Evolutionary conservation across 2,329 filamentous ascomycete species (phyloP), one percentile per base, ranked within the genome.

Genomic region (Ophiostoma fasciatum): DNA sequence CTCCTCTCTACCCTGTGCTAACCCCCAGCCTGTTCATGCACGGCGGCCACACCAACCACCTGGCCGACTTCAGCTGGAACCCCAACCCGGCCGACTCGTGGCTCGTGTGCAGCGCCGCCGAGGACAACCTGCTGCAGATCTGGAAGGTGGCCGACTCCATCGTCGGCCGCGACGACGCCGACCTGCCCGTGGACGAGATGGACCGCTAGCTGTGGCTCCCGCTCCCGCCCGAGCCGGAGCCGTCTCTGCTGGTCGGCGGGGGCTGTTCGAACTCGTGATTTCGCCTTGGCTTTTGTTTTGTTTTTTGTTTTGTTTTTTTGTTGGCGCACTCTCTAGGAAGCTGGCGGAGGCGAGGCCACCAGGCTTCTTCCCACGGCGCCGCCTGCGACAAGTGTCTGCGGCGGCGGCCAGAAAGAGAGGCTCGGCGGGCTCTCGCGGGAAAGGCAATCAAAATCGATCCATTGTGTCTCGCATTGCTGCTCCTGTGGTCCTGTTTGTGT

Each of bases 21-120:
- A 53, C 45, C 45, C 14, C 6, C 40, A 85, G 82, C 31, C 64
- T 98, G 2, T 98, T 98, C 61, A 96, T 98, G 87, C 90, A 98
- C 51, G 90, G 90, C 42, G 90, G 90, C 22, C 92, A 98, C 62
- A 98, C 90, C 10, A 94, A 94, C 60, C 81, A 92, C 46, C 74
- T 98, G 42, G 85, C 83, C 25, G 92, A 98, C 58, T 98, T 98
- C 52, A 88, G 81, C 60, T 98, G 88, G 88, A 98, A 98, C 58
- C 74, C 76, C 47, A 94, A 93, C 54, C 74, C 75, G 47, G 94
- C 92, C 53, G 85, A 94, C 50, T 87, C 88, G 5, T 98, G 92
- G 92, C 74, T 94, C 37, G 82, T 98, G 46, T 87, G 85, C 56
- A 93, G 82, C 42, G 87, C 90, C 13, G 90, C 88, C 1, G 92